These are phyloP conservation scores for Boletus reticulatus DNA, from an alignment of 768 basidiomycete species.

Conservation along the genomic window DNA sequence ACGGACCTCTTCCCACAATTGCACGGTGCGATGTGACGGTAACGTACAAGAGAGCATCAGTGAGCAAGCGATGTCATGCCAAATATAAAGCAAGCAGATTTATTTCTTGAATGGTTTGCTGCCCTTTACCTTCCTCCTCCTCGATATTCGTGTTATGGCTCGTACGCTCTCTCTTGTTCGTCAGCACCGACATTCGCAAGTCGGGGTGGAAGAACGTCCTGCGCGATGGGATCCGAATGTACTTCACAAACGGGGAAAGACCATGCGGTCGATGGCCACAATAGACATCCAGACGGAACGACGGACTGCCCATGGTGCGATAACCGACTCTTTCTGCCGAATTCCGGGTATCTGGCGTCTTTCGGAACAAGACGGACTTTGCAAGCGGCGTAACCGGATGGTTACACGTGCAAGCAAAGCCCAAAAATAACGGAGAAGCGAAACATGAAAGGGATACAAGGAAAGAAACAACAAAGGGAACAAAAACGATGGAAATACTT, in stretches of 20 bases:
- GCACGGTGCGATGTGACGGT: conserved; percentile 1
- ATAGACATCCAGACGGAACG: background rate
- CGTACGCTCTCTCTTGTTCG: background rate
- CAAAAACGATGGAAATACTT: conserved; percentile 33
- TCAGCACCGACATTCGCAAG: background rate
- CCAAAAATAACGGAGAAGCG: background rate
- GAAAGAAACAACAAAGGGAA: background rate
- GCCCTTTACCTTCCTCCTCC: background rate
- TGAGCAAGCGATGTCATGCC: conserved; percentile 4
- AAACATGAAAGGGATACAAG: background rate
- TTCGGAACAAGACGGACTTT: conserved; percentile 7
- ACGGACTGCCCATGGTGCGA: background rate
- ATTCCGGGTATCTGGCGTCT: background rate
- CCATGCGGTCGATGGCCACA: background rate
- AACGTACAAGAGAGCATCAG: background rate
- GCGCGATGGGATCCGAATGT: background rate
- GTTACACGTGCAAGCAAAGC: background rate
- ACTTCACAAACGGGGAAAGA: background rate
- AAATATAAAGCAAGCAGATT: background rate
- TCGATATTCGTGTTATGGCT: background rate
- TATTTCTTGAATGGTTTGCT: background rate
- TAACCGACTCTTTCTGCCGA: background rate
- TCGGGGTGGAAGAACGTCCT: background rate
- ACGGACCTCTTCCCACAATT: conserved; percentile 2
- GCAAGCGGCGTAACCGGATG: background rate